phyloP scores from a whole-genome alignment of 2,329 filamentous ascomycete species.

The Remersonia thermophila region DNA sequence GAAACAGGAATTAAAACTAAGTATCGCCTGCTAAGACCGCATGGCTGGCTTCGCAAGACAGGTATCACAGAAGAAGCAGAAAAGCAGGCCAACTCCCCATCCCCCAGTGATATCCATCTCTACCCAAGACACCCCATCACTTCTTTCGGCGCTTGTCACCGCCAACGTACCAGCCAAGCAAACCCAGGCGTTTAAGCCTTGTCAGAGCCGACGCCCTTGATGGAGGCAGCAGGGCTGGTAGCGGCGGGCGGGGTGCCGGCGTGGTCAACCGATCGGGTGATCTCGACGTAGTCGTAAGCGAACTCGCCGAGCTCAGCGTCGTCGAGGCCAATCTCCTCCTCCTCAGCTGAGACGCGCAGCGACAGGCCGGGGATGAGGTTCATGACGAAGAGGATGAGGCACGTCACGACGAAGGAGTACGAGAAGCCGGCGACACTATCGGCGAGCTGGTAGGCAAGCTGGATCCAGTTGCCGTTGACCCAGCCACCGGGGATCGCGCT shows the following conservation, averaged over 20 bases:
- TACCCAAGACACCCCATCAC: no score
- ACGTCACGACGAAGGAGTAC: constrained; percentile 56
- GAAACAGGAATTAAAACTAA: neutral
- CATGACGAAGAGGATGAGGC: constrained; percentile 56
- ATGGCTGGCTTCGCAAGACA: neutral
- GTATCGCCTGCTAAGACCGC: neutral
- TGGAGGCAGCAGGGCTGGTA: constrained; percentile 13
- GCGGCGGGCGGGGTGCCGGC: constrained; percentile 8
- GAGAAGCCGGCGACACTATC: constrained; percentile 52
- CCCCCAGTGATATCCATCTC: no score
- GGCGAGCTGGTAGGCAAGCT: constrained; percentile 59
- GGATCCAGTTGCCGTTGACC: constrained; percentile 58
- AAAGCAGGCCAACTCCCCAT: neutral
- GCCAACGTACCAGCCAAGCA: neutral
- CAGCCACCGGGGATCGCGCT: constrained; percentile 49
- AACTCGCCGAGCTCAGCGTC: constrained; percentile 72
- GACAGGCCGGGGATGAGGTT: constrained; percentile 60
- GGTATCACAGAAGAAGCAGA: neutral
- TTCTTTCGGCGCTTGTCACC: neutral
- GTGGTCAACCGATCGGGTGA: constrained; percentile 29
- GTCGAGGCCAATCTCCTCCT: constrained; percentile 58
- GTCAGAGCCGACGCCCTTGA: constrained; percentile 13
- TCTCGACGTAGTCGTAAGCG: constrained; percentile 72
- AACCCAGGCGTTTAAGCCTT: constrained; percentile 4
- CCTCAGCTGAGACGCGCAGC: constrained; percentile 53